Base-by-base conservation (phyloP, 2,329 filamentous ascomycete genomes). In the Beauveria brongniartii region DNA sequence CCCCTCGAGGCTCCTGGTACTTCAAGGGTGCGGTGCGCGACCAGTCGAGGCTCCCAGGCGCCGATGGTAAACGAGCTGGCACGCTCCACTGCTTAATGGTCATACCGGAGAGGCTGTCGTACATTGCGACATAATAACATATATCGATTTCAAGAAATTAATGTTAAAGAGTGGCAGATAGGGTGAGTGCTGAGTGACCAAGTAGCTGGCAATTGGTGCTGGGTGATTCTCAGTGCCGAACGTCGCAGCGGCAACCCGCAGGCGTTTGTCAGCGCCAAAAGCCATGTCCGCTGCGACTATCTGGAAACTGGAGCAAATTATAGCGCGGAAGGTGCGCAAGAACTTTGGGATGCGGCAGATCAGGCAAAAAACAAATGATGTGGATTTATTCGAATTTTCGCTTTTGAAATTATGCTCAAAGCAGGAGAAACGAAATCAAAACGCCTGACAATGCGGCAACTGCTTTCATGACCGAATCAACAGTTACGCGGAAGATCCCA, bases 1-100 rank as follows among this genome's bases (percentile, higher is more conserved):
- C 50, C 69, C 62, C 54, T 61, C 68, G 50, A 20, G 50, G 50
- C 10, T 60, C 41, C 22, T 47, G 58, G 26, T 66, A 37, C 26
- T 68, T 69, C 62, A 69, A 69, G 3, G 68, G 72, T 22, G 67
- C 67, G 24, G 65, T 64, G 43, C 72, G 71, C 30, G 72, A 73
- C 75, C 75, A 77, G 65, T 75, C 72, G 51, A 64, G 65, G 43
- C 70, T 69, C 18, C 63, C 63, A 10, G 14, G 43, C 43, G 59
- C 37, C 59, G 58, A 63, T 56, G 40, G 63, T 52, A 62, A 69
- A n/a, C 66, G 67, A 22, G 71, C 69, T 26, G 70, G 64, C 40
- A 74, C 51, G n/a, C 69, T 68, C 68, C 72, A 73, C 71, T 77
- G 73, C 62, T 64, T 70, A 57, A 72, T 76, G 62, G 73, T 70